Percentiles rank a stretch among this genome's conserved stretches.
Conservation (phyloP, 1,139 yeast species). For the Debaryomyces fabryi region DNA sequence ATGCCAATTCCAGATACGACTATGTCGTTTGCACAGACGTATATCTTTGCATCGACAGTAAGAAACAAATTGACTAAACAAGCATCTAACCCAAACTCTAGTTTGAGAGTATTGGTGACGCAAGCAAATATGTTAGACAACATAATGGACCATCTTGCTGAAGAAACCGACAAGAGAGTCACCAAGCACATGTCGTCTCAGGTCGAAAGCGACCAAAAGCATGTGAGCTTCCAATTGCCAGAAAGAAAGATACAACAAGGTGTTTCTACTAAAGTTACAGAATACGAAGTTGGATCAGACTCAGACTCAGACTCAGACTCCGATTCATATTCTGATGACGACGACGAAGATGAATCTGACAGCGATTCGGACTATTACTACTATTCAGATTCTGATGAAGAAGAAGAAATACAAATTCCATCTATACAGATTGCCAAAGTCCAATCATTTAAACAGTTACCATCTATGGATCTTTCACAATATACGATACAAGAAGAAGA, state of each 20-base stretch:
- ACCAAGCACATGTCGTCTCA: conserved; percentile 10
- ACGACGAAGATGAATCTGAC: conserved; percentile 22
- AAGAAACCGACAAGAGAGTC: conserved; percentile 34
- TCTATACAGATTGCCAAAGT: not conserved
- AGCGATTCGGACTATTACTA: conserved; percentile 34
- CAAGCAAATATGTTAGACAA: conserved; percentile 79
- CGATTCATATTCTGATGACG: conserved; percentile 25
- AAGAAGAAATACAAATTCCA: conserved; percentile 15
- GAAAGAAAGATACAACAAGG: not conserved
- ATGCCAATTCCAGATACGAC: not conserved
- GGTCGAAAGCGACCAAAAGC: not conserved
- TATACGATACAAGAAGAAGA: conserved; percentile 17
- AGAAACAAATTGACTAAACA: conserved; percentile 68
- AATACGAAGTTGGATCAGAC: conserved; percentile 41
- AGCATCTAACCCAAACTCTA: conserved; percentile 62
- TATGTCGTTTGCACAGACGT: conserved; percentile 56
- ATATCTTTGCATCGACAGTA: conserved; percentile 68
- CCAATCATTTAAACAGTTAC: conserved; percentile 23
- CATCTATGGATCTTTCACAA: conserved; percentile 26
- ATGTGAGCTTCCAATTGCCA: conserved; percentile 12
- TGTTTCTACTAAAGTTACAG: conserved; percentile 29
- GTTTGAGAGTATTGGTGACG: conserved; percentile 63
- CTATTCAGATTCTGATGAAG: conserved; percentile 32
- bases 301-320: conserved; percentile 28
- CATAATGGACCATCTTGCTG: conserved; percentile 56